phyloP scores from a whole-genome alignment of 176 grass and related monocot species.

The Bolboschoenus planiculmis region DNA sequence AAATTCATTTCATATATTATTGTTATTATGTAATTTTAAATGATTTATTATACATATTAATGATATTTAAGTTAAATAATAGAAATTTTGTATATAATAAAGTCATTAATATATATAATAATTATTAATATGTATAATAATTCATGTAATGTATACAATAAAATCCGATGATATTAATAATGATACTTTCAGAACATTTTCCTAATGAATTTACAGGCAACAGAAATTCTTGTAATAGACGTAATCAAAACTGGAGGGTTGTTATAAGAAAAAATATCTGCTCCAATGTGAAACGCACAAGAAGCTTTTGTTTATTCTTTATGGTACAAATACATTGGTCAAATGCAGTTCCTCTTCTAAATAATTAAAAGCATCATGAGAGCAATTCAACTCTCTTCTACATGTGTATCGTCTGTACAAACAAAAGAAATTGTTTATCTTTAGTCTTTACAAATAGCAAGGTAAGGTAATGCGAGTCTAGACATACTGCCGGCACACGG shows the following conservation, averaged over 20 bases:
- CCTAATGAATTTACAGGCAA: too few relatives aligned
- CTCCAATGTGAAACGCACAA: not conserved
- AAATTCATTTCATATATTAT: too few relatives aligned
- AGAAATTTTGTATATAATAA: too few relatives aligned
- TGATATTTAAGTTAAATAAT: too few relatives aligned
- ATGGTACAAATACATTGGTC: not conserved
- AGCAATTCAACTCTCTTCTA: not conserved
- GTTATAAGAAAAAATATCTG: not conserved
- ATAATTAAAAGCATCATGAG: not conserved
- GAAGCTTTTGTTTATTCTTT: not conserved
- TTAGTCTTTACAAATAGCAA: constrained; percentile 1
- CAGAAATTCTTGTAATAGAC: not conserved
- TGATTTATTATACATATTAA: too few relatives aligned
- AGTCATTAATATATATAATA: too few relatives aligned
- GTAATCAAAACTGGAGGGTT: not conserved
- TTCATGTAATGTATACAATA: too few relatives aligned
- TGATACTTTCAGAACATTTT: too few relatives aligned
- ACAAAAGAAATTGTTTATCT: not conserved
- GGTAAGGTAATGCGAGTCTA: constrained; percentile 13
- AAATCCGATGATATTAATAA: too few relatives aligned
- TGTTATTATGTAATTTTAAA: too few relatives aligned
- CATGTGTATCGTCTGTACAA: constrained; percentile 4
- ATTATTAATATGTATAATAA: too few relatives aligned
- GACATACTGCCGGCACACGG: constrained; percentile 64
- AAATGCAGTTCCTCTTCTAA: not conserved